These are phyloP conservation scores for Beta lomatogona DNA, from an alignment of 179 eudicot genomes.

Conservation along the genomic window DNA sequence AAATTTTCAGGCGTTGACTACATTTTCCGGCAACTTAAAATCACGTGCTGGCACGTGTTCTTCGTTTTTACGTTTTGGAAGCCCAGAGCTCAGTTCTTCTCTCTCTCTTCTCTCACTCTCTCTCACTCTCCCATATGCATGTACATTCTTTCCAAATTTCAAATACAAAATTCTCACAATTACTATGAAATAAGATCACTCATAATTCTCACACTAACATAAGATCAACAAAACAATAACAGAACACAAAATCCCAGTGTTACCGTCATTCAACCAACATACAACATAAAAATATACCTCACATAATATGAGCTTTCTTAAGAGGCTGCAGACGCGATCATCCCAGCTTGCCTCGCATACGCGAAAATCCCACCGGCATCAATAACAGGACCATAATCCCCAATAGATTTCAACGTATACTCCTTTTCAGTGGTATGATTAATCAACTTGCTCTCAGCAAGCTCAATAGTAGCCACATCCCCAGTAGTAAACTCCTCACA, in stretches of 20 bases:
- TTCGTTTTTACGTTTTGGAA: too few species aligned
- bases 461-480: constrained; percentile 82
- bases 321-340: constrained; percentile 62
- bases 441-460: constrained; percentile 60
- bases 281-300: neutral
- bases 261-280: neutral
- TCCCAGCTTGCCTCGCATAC: constrained; percentile 81
- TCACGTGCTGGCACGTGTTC: too few species aligned
- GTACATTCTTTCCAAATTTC: too few species aligned
- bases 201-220: neutral
- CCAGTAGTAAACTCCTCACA: constrained; percentile 89
- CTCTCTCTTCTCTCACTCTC: too few species aligned
- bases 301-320: neutral
- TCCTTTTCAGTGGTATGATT: constrained; percentile 91
- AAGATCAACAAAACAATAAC: neutral
- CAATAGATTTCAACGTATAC: constrained; percentile 77
- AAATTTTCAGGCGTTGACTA: too few species aligned
- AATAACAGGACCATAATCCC: constrained; percentile 94
- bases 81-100: too few species aligned
- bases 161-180: too few species aligned
- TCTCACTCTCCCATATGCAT: too few species aligned
- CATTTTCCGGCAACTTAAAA: too few species aligned
- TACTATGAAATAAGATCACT: neutral
- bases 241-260: neutral
- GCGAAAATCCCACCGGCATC: constrained; percentile 97